phyloP scores from a whole-genome alignment of 2,329 filamentous ascomycete species.

The Aspergillus jensenii region DNA sequence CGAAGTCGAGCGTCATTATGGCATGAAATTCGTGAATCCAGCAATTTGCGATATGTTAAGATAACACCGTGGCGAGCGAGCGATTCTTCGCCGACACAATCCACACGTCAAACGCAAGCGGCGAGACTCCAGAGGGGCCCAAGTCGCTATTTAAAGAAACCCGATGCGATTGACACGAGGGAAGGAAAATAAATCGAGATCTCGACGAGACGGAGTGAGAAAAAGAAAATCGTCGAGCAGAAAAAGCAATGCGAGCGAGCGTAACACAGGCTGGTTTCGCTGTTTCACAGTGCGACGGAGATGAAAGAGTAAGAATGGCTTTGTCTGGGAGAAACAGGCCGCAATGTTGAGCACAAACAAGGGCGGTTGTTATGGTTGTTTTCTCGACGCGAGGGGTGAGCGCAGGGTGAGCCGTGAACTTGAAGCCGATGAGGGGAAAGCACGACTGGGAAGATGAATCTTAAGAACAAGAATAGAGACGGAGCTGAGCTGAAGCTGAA shows the following conservation, averaged over 20 bases:
- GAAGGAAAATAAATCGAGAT: constrained; percentile 7
- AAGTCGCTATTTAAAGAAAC: background rate
- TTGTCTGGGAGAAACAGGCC: constrained; percentile 12
- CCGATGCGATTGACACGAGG: constrained; percentile 6
- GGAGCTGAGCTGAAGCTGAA: constrained; percentile 4
- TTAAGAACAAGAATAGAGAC: background rate
- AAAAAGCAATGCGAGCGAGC: constrained; percentile 10
- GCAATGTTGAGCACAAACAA: background rate
- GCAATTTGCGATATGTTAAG: background rate
- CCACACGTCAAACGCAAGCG: background rate
- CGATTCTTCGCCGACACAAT: constrained; percentile 2
- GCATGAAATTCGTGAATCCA: background rate
- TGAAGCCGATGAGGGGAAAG: constrained; percentile 6
- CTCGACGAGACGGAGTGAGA: background rate
- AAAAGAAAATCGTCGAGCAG: background rate
- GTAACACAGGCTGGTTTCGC: background rate
- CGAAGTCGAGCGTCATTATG: constrained; percentile 39
- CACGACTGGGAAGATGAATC: background rate
- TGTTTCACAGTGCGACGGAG: background rate
- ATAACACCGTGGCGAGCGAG: background rate
- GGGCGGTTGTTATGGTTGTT: background rate
- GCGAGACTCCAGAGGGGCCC: constrained; percentile 1
- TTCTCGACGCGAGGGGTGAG: constrained; percentile 3
- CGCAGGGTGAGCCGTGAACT: background rate
- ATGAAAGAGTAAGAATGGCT: constrained; percentile 14